These are phyloP conservation scores for Monilinia laxa DNA, from an alignment of 2,329 filamentous ascomycete species.

Conservation along the genomic window DNA sequence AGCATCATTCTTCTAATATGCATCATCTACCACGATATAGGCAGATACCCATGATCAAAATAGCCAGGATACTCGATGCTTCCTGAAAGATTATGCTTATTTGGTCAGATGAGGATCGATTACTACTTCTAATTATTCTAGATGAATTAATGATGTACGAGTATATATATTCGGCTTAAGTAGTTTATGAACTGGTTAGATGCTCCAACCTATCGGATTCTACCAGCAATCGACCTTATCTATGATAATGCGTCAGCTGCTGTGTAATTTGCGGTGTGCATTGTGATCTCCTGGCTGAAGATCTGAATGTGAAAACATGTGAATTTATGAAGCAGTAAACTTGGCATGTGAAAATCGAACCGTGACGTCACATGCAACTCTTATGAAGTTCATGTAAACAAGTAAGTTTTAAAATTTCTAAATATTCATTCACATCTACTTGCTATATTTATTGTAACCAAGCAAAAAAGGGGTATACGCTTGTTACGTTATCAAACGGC, in stretches of 20 bases:
- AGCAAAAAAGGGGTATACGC: slow-evolving; percentile 41
- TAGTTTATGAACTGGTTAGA: neutral
- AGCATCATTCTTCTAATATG: too few relatives aligned
- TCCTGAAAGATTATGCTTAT: neutral
- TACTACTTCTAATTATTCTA: neutral
- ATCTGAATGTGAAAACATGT: neutral
- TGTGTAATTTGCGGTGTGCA: too few relatives aligned
- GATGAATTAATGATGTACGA: neutral
- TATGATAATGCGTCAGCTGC: slow-evolving; percentile 8
- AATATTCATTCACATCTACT: neutral
- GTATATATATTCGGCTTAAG: neutral
- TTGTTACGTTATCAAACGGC: slow-evolving; percentile 41
- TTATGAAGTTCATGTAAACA: neutral
- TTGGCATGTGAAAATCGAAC: slow-evolving; percentile 9
- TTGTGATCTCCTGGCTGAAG: neutral
- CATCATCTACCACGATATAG: neutral
- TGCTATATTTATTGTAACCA: slow-evolving; percentile 28
- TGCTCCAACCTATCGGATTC: neutral
- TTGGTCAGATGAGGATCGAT: neutral
- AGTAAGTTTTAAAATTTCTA: neutral
- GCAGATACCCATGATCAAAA: neutral
- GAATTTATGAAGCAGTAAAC: neutral
- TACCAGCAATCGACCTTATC: neutral
- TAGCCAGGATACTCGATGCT: neutral
- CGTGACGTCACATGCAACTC: too few relatives aligned